Evolutionary conservation across 2,329 filamentous ascomycete genomes (phyloP).

Genomic region (Paracorniculantispora psalliotae): DNA sequence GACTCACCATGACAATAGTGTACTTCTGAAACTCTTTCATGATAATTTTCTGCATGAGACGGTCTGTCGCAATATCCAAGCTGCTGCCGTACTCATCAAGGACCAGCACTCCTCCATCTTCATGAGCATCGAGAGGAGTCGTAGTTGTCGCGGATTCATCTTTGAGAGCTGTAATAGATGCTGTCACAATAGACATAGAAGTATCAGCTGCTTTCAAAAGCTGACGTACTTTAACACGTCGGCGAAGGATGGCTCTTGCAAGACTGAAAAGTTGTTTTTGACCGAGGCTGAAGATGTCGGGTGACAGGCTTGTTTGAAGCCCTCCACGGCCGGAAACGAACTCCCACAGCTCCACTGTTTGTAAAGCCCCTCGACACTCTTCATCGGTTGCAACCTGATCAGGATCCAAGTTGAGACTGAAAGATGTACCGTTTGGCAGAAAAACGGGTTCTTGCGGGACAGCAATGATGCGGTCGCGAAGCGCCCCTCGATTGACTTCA

Average conservation of each 20-base stretch:
- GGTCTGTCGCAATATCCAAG: slow-evolving; percentile 38
- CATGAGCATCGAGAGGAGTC: background rate
- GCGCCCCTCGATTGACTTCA: slow-evolving; percentile 29
- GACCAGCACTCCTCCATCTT: slow-evolving; percentile 27
- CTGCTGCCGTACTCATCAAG: slow-evolving; percentile 41
- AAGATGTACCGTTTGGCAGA: slow-evolving; percentile 33
- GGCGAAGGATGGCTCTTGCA: slow-evolving; percentile 47
- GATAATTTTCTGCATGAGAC: slow-evolving; percentile 38
- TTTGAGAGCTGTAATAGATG: no score
- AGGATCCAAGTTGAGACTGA: slow-evolving; percentile 34
- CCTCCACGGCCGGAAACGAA: slow-evolving; percentile 24
- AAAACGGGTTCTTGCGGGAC: slow-evolving; percentile 45
- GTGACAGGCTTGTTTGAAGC: slow-evolving; percentile 30
- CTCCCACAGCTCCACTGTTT: slow-evolving; percentile 24
- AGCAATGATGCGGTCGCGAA: slow-evolving; percentile 40
- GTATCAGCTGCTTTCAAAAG: background rate
- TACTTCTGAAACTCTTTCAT: slow-evolving; percentile 33
- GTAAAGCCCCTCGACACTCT: slow-evolving; percentile 25
- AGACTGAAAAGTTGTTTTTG: slow-evolving; percentile 58
- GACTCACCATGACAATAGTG: slow-evolving; percentile 52
- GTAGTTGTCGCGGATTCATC: background rate
- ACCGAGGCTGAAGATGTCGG: slow-evolving; percentile 45
- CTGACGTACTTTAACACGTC: slow-evolving; percentile 19
- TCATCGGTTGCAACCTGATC: slow-evolving; percentile 19
- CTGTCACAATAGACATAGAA: background rate